Evolutionary conservation across 2,329 filamentous ascomycete species (phyloP).

Genomic region (Rhynchosporium graminicola): DNA sequence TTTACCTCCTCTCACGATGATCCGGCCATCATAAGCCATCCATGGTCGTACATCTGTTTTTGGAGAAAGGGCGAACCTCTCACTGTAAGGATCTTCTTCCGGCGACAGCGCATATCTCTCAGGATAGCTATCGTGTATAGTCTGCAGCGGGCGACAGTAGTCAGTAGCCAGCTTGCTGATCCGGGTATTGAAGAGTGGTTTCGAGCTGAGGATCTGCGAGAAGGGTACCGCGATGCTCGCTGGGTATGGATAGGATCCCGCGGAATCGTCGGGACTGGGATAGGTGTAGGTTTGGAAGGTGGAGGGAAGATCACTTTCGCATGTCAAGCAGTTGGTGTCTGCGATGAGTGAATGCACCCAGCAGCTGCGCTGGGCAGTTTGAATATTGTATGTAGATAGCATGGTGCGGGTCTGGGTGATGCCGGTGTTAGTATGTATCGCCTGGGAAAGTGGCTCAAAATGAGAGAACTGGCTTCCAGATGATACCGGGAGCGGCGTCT

Average conservation of each 20-base stretch:
- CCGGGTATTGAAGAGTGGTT: neutral
- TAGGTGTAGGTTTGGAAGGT: neutral
- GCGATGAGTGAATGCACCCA: neutral
- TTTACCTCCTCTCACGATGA: no score
- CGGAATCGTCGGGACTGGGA: neutral
- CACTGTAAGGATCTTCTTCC: neutral
- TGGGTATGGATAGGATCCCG: neutral
- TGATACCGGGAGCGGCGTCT: neutral
- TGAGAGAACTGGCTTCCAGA: neutral
- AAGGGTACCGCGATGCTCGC: neutral
- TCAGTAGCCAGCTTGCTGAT: conserved; percentile 1
- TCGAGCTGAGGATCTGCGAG: neutral
- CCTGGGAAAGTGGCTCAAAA: neutral
- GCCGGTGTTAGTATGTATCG: neutral
- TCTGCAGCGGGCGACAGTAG: neutral
- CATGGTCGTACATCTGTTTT: neutral
- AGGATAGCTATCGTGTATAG: conserved; percentile 11
- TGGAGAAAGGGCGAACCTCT: neutral
- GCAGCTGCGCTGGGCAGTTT: neutral
- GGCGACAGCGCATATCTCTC: conserved; percentile 18
- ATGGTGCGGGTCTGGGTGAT: neutral
- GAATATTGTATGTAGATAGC: neutral
- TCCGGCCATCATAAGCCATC: neutral
- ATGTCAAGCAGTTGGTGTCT: neutral
- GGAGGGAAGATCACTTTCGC: neutral